Evolutionary conservation across 2,329 filamentous ascomycete species (phyloP).

Genomic region (Aspergillus sp.): DNA sequence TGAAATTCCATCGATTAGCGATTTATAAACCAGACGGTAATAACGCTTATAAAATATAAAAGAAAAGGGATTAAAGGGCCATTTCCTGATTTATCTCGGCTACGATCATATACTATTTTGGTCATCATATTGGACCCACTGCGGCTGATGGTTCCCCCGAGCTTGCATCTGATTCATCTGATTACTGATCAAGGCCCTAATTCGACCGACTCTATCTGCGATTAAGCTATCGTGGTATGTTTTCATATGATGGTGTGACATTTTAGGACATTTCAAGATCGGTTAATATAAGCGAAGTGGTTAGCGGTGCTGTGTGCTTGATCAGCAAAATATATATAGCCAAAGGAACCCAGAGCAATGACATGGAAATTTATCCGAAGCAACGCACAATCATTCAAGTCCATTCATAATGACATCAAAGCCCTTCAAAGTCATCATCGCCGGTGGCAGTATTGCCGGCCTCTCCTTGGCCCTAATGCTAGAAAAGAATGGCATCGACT

Average conservation of each 20-base stretch:
- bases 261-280: neutral
- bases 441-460: conserved; percentile 44
- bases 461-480: conserved; percentile 41
- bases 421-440: conserved; percentile 36
- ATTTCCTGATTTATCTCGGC: neutral
- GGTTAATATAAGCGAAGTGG: neutral
- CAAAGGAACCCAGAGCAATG: too few relatives aligned
- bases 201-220: neutral
- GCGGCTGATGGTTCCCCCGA: neutral
- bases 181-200: neutral
- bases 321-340: neutral
- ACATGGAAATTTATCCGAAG: neutral
- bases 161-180: neutral
- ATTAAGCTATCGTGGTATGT: neutral
- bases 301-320: neutral
- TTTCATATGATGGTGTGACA: neutral
- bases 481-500: conserved; percentile 41
- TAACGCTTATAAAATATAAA: neutral
- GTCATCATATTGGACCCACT: neutral
- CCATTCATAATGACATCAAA: conserved; percentile 1
- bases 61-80: neutral
- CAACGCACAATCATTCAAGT: neutral
- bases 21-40: neutral
- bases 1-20: neutral
- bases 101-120: neutral